Percentiles rank a stretch among this genome's conserved stretches.
phyloP scores from a whole-genome alignment of 1,284 basidiomycete species.

The Baeospora myosura region DNA sequence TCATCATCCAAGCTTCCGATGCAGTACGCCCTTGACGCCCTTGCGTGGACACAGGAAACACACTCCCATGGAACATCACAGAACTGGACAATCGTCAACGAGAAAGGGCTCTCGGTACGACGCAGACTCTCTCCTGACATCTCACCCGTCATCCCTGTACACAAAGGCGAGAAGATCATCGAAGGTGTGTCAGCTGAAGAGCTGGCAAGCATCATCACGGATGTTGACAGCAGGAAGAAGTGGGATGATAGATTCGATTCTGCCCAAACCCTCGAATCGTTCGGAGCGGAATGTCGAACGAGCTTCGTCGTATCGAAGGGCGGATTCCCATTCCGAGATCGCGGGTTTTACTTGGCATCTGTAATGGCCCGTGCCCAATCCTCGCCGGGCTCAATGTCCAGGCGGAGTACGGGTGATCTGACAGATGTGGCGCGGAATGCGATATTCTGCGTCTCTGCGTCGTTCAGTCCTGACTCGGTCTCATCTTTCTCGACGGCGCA shows the following conservation, averaged over 20 bases:
- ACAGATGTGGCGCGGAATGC: slow-evolving; percentile 34
- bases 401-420: slow-evolving; percentile 23
- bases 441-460: slow-evolving; percentile 73
- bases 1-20: slow-evolving; percentile 58
- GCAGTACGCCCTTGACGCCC: slow-evolving; percentile 72
- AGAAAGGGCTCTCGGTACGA: slow-evolving; percentile 75
- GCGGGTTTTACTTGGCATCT: slow-evolving; percentile 80
- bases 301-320: slow-evolving; percentile 66
- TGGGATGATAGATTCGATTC: slow-evolving; percentile 86
- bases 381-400: slow-evolving; percentile 25
- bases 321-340: slow-evolving; percentile 86
- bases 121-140: slow-evolving; percentile 72
- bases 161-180: slow-evolving; percentile 87
- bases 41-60: slow-evolving; percentile 73
- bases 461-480: slow-evolving; percentile 61
- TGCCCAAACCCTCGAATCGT: slow-evolving; percentile 65
- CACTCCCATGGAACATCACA: slow-evolving; percentile 56
- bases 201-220: slow-evolving; percentile 65
- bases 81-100: slow-evolving; percentile 78
- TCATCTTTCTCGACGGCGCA: slow-evolving; percentile 53
- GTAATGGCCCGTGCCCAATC: slow-evolving; percentile 59
- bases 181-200: slow-evolving; percentile 95
- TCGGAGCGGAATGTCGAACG: slow-evolving; percentile 70
- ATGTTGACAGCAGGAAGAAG: slow-evolving; percentile 64
- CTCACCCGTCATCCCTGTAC: slow-evolving; percentile 77